A percentile compares a stretch with the other conserved stretches of the same genome.
Conservation (phyloP, 2,329 filamentous ascomycete genomes). For the Samsoniella hepiali region DNA sequence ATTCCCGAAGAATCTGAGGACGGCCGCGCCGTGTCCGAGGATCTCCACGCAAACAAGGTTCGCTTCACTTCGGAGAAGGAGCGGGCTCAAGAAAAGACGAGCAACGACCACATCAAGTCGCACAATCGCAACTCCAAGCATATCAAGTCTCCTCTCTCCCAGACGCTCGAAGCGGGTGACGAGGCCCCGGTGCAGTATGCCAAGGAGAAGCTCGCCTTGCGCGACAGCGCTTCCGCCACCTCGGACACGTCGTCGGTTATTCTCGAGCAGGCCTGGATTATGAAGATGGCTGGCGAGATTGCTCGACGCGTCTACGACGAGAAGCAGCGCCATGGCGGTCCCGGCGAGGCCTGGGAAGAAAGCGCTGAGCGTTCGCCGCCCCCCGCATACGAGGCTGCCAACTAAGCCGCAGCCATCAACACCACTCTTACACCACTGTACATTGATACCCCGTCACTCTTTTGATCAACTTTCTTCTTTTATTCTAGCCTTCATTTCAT, state of each 20-base stretch:
- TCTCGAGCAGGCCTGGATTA: slow-evolving; percentile 79
- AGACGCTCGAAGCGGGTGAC: slow-evolving; percentile 22
- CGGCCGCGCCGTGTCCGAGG: slow-evolving; percentile 34
- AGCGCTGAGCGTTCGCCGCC: slow-evolving; percentile 42
- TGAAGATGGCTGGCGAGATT: slow-evolving; percentile 92
- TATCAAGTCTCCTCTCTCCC: slow-evolving; percentile 20
- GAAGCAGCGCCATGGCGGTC: slow-evolving; percentile 57
- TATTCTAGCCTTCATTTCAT: slow-evolving; percentile 12
- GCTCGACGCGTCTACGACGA: slow-evolving; percentile 84
- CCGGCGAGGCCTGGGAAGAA: slow-evolving; percentile 51
- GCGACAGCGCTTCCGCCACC: slow-evolving; percentile 31
- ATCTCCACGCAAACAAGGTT: slow-evolving; percentile 35
- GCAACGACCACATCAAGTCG: slow-evolving; percentile 26
- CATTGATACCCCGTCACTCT: slow-evolving; percentile 16
- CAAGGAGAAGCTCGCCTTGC: slow-evolving; percentile 31
- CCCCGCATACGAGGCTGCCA: slow-evolving; percentile 57
- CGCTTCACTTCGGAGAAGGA: slow-evolving; percentile 36
- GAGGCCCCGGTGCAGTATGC: slow-evolving; percentile 26
- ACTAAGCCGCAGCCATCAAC: slow-evolving; percentile 30
- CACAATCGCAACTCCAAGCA: slow-evolving; percentile 24
- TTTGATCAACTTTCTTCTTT: slow-evolving; percentile 5
- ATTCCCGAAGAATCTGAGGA: slow-evolving; percentile 59
- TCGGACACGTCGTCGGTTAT: slow-evolving; percentile 58
- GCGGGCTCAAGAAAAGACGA: slow-evolving; percentile 24
- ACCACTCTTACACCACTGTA: slow-evolving; percentile 16